Percentiles rank a stretch among this genome's conserved stretches.
Conservation (phyloP, 2,329 filamentous ascomycete genomes). For the Aotearoamyces nothofagi region DNA sequence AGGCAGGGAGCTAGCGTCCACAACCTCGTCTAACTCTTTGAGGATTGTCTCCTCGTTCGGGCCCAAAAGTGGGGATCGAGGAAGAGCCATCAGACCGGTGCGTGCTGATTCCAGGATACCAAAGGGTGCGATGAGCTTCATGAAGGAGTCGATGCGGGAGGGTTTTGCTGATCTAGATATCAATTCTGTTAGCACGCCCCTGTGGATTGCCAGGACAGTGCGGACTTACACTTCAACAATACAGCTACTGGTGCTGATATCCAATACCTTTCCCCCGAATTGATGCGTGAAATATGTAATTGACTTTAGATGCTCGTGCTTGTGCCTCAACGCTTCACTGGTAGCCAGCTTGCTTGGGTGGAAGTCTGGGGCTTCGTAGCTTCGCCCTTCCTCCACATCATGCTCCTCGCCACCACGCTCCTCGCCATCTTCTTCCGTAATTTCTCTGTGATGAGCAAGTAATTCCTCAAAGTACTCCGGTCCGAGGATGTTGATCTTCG, state of each 20-base stretch:
- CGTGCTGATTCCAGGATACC: constrained; percentile 92
- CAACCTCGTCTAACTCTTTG: constrained; percentile 88
- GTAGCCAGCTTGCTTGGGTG: constrained; percentile 77
- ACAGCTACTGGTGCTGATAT: constrained; percentile 97
- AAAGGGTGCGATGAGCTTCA: constrained; percentile 88
- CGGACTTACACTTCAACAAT: constrained; percentile 83
- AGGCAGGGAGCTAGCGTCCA: constrained; percentile 85
- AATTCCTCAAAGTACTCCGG: constrained; percentile 98
- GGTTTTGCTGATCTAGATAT: constrained; percentile 76
- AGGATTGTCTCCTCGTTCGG: constrained; percentile 50
- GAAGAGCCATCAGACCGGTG: constrained; percentile 92
- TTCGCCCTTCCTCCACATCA: constrained; percentile 23
- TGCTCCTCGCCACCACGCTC: constrained; percentile 20
- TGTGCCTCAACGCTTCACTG: constrained; percentile 84
- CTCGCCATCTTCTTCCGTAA: constrained; percentile 29
- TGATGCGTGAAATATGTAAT: constrained; percentile 96
- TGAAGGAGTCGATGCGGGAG: constrained; percentile 85
- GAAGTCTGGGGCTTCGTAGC: constrained; percentile 41
- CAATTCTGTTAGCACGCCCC: constrained; percentile 7
- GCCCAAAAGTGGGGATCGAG: constrained; percentile 74
- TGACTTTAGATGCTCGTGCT: constrained; percentile 91
- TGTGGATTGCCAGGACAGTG: too few species aligned
- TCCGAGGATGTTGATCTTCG: constrained; percentile 91
- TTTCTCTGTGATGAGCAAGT: constrained; percentile 87
- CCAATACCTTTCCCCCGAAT: constrained; percentile 92